Base-by-base conservation (phyloP, 257 asterid genomes). In the Thymus mandschuricus region DNA sequence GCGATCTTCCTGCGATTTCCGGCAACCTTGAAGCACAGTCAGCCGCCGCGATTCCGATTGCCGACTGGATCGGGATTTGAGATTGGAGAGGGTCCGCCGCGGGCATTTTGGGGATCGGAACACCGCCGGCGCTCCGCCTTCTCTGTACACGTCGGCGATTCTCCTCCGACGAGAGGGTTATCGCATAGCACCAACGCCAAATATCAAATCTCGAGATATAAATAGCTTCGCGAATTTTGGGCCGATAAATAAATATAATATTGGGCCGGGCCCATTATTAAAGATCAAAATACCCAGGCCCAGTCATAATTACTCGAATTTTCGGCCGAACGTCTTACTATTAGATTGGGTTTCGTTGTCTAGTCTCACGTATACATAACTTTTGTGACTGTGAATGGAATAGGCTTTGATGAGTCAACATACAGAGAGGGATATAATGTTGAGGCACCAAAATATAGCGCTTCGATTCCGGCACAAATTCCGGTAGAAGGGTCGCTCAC, bases 101-200 rank as follows among this genome's bases (percentile, higher is more conserved):
- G 97, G 97, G 78, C 99, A 94, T 77, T 88, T 92, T 7, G 99
- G 99, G 38, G 98, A 94, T 70, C 78, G 96, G 68, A 94, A 92
- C 62, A 94, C 98, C 70, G 97, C 99, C 73, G 98, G 86, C 9
- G 98, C 98, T 27, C 99, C 99, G 60, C 98, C 99, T 79, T 91
- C 97, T 69, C 73, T 73, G 72, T 94, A 94, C 80, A 94, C 63
- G 86, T 77, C 75, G 77, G 78, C 50, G 97, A 94, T 81, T 94
- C 99, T 38, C 96, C 97, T 73, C 80, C 62, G 64, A 77, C 82
- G 27, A 48, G 51, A 44, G 50, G 46, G 65, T 0, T 57, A 6
- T 64, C 68, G 55, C 81, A 68, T 55, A 90, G 41, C 49, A 80
- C 58, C 70, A 85, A 12, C 76, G 85, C 88, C 41, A 81, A 3